Conservation (phyloP, 495 filamentous ascomycete species). For the Haplographium delicatum region DNA sequence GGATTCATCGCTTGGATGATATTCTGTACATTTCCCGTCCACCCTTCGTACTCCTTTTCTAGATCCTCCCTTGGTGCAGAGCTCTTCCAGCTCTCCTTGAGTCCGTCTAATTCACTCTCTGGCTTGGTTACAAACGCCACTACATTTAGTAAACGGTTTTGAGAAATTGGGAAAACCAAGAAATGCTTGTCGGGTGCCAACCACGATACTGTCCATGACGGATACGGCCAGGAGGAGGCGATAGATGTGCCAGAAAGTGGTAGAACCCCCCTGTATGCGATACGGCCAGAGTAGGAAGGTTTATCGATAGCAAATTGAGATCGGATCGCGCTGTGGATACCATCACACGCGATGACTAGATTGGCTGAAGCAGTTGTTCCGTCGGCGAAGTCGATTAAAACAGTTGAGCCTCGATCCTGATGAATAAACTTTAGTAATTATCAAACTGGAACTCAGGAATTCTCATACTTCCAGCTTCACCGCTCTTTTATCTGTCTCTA, state of each 20-base stretch:
- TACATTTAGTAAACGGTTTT: background rate
- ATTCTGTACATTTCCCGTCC: background rate
- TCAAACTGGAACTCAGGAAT: background rate
- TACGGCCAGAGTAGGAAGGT: slow-evolving; percentile 1
- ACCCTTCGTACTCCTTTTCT: background rate
- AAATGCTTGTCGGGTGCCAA: background rate
- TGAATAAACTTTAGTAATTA: background rate
- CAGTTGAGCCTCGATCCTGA: background rate
- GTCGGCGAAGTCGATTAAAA: slow-evolving; percentile 13
- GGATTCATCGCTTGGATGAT: background rate
- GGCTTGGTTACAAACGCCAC: background rate
- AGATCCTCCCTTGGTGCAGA: slow-evolving; percentile 1
- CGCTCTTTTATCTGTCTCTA: slow-evolving; percentile 25
- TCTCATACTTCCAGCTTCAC: slow-evolving; percentile 7
- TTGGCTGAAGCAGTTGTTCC: slow-evolving; percentile 24
- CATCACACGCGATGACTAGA: slow-evolving; percentile 23
- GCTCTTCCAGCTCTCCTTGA: background rate
- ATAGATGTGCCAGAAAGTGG: too few species aligned
- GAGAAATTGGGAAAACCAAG: background rate
- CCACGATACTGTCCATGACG: background rate
- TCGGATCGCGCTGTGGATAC: slow-evolving; percentile 6
- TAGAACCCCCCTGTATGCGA: slow-evolving; percentile 22
- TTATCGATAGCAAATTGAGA: slow-evolving; percentile 19
- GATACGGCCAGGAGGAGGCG: background rate
- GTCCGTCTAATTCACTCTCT: background rate